Evolutionary conservation across 441 rosid species (phyloP), one percentile per base, ranked within the genome.

Genomic region (Gossypium gossypioides): DNA sequence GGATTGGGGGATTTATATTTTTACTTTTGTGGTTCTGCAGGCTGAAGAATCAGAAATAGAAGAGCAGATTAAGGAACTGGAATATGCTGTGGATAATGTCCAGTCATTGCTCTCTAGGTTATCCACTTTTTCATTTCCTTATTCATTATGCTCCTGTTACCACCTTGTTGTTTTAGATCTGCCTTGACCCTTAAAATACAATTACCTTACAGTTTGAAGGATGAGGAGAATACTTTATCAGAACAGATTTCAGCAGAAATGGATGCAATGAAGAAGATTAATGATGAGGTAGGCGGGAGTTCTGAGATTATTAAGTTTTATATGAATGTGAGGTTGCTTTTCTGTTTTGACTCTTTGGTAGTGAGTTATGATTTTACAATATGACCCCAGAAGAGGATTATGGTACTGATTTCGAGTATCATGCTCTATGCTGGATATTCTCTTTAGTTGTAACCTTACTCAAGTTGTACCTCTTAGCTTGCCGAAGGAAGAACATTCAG

Each of bases 31-130:
- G 69, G 61, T 61, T 77, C 66, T 71, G 42, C 84, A 96, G 98
- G 90, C 88, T 74, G 98, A 93, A 84, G 95, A 89, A 80, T 87
- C 81, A 69, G 95, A 90, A 86, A 83, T 88, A 32, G 92, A 90
- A 81, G 95, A 80, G 72, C 86, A 81, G 63, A 68, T 93, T 24
- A 86, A 71, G 78, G 88, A 86, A 81, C 85, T 91, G 55, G 82
- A 83, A 64, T 70, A 62, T 66, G 86, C 84, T 80, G 72, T 93
- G 78, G 90, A 87, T 77, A 81, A 68, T 24, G 87, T 84, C 75
- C 82, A 84, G 68, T 75, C 82, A 72, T 69, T 77, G 27, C 82
- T 89, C 57, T 72, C 71, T 78, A 89, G 97, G 99, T 93, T 68
- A 40, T 61, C 13, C 62, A 55, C 58, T 29, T 42, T 12, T 71